Percentiles rank a stretch among this genome's conserved stretches.
Evolutionary conservation across 2,329 filamentous ascomycete species (phyloP).

Genomic region (Sporothrix luriei): DNA sequence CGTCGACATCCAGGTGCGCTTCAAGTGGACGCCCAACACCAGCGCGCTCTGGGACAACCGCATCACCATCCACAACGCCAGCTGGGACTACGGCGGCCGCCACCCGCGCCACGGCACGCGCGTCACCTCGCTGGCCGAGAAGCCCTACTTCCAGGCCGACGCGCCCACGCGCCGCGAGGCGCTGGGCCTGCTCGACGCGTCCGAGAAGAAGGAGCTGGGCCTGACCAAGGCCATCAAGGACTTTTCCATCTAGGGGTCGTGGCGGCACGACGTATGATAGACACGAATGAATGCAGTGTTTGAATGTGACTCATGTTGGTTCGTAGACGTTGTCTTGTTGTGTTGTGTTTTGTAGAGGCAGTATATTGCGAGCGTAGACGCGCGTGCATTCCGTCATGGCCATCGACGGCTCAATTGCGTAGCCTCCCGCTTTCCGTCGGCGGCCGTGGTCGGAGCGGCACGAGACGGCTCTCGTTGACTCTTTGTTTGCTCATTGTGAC

Average conservation of each 20-base stretch:
- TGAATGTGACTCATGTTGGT: slow-evolving; percentile 8
- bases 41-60: slow-evolving; percentile 73
- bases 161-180: slow-evolving; percentile 69
- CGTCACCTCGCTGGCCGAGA: slow-evolving; percentile 71
- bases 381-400: background rate
- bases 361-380: background rate
- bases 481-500: background rate
- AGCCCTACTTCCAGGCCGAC: slow-evolving; percentile 65
- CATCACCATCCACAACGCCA: slow-evolving; percentile 73
- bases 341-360: background rate
- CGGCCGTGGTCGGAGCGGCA: background rate
- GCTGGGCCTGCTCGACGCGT: slow-evolving; percentile 62
- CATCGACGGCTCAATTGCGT: background rate
- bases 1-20: slow-evolving; percentile 71
- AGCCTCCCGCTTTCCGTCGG: background rate
- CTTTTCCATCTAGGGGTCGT: slow-evolving; percentile 26
- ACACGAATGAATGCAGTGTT: slow-evolving; percentile 2
- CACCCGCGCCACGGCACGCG: slow-evolving; percentile 71
- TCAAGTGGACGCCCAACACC: slow-evolving; percentile 68
- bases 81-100: slow-evolving; percentile 70
- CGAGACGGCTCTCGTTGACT: background rate
- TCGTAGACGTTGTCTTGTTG: background rate
- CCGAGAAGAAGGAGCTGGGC: slow-evolving; percentile 46
- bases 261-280: background rate
- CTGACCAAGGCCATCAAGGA: slow-evolving; percentile 33